These are phyloP conservation scores for Penicillium sp. DNA, from an alignment of 2,329 filamentous ascomycete species.

Conservation along the genomic window DNA sequence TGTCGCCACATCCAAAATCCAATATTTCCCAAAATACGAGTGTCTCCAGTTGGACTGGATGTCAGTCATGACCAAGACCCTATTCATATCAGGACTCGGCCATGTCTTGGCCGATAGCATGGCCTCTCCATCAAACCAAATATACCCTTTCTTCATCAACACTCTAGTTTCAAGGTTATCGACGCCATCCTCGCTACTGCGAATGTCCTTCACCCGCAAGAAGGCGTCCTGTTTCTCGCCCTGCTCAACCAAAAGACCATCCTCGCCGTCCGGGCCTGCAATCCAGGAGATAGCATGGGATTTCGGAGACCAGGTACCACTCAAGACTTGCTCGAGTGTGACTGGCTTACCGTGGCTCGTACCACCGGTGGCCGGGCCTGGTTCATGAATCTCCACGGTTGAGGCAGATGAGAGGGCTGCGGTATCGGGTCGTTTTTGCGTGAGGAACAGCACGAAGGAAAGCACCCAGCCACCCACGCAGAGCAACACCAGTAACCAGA, in stretches of 20 bases:
- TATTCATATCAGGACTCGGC: slow-evolving; percentile 76
- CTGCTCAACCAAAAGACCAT: slow-evolving; percentile 74
- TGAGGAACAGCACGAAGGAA: slow-evolving; percentile 38
- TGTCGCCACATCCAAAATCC: slow-evolving; percentile 78
- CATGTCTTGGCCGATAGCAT: slow-evolving; percentile 55
- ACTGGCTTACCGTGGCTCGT: slow-evolving; percentile 36
- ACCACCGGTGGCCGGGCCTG: slow-evolving; percentile 25
- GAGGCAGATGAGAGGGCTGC: slow-evolving; percentile 21
- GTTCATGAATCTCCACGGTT: slow-evolving; percentile 21
- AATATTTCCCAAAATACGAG: slow-evolving; percentile 78
- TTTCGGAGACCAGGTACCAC: slow-evolving; percentile 31
- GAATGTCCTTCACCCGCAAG: slow-evolving; percentile 78
- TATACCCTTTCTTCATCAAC: slow-evolving; percentile 62
- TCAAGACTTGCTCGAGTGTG: slow-evolving; percentile 36
- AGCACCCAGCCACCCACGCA: slow-evolving; percentile 40
- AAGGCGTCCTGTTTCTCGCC: slow-evolving; percentile 56
- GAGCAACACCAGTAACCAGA: slow-evolving; percentile 37
- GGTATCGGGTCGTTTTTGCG: slow-evolving; percentile 27
- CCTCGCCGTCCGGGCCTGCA: slow-evolving; percentile 45
- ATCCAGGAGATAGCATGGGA: slow-evolving; percentile 42
- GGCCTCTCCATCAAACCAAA: slow-evolving; percentile 51
- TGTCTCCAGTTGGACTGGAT: slow-evolving; percentile 74
- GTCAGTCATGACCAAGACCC: slow-evolving; percentile 72
- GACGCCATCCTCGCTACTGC: slow-evolving; percentile 43
- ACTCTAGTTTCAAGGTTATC: slow-evolving; percentile 51